phyloP scores from a whole-genome alignment of 2,329 filamentous ascomycete species.

The Beauveria asiatica region DNA sequence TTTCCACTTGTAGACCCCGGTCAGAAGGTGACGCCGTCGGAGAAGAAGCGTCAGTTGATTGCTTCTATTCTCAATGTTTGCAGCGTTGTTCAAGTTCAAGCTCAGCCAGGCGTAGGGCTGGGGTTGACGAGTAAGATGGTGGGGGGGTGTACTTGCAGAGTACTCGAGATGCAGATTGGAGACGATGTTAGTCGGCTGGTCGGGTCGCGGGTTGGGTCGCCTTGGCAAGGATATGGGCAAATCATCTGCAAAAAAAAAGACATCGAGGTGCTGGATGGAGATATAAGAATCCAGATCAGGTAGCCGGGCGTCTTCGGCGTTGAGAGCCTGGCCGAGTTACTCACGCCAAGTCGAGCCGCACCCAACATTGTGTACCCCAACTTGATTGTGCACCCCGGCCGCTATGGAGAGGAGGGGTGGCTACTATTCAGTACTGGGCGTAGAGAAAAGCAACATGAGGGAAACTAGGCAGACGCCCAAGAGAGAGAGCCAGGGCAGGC shows the following conservation, averaged over 20 bases:
- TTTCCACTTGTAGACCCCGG: conserved; percentile 6
- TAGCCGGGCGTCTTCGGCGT: not conserved
- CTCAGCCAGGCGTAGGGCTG: not conserved
- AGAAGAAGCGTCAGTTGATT: not conserved
- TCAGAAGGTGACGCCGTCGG: not conserved
- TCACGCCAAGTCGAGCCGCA: not conserved
- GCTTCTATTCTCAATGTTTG: conserved; percentile 6
- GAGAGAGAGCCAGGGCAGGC: not conserved
- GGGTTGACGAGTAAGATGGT: not conserved
- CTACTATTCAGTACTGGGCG: not conserved
- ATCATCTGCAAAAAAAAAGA: conserved; percentile 1
- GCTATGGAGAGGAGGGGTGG: not conserved
- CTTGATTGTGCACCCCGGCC: not conserved
- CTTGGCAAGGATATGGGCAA: not conserved
- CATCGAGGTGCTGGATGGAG: not conserved
- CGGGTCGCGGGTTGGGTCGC: conserved; percentile 3
- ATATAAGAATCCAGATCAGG: conserved; percentile 8
- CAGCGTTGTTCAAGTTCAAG: not conserved
- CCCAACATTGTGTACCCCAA: not conserved
- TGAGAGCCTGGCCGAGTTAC: not conserved
- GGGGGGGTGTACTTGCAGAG: conserved; percentile 2
- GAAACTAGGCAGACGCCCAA: not conserved
- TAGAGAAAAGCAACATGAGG: not conserved
- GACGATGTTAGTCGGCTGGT: conserved; percentile 2
- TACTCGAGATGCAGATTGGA: not conserved